phyloP scores from a whole-genome alignment of 352 stramenopile species.

The Pythium chondricola region DNA sequence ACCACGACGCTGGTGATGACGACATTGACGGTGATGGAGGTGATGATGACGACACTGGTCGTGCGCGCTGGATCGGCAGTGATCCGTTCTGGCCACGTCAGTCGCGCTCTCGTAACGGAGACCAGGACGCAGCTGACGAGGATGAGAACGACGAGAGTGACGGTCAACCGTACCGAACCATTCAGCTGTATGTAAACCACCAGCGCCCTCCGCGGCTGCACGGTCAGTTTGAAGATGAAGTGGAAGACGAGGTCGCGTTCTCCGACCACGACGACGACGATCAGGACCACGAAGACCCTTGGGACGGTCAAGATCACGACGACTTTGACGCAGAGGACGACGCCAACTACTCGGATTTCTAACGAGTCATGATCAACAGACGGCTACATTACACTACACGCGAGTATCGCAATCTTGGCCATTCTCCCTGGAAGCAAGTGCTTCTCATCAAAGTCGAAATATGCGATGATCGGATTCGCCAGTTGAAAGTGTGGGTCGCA shows the following conservation, averaged over 20 bases:
- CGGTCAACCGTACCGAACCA: no score
- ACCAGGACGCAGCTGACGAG: neutral
- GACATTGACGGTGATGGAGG: neutral
- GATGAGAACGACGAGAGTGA: neutral
- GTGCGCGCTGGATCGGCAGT: constrained; percentile 7
- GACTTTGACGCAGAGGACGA: neutral
- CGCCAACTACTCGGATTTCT: neutral
- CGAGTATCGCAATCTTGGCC: no score
- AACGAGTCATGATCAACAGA: no score
- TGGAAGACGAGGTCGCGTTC: neutral
- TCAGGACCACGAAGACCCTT: neutral
- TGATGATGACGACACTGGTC: neutral
- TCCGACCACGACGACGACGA: neutral
- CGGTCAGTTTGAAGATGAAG: constrained; percentile 3
- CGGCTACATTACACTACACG: neutral
- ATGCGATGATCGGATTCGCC: constrained; percentile 11
- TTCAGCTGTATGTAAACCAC: no score
- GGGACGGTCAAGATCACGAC: neutral
- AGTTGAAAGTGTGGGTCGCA: constrained; percentile 15
- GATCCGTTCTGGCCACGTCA: constrained; percentile 8
- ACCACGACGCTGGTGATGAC: neutral
- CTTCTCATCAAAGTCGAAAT: constrained; percentile 15
- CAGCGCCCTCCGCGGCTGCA: no score
- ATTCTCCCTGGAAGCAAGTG: constrained; percentile 3
- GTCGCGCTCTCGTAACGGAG: no score